Evolutionary conservation across 1,284 basidiomycete species (phyloP), one percentile per base, ranked within the genome.

Genomic region (Ganoderma leucocontextum): DNA sequence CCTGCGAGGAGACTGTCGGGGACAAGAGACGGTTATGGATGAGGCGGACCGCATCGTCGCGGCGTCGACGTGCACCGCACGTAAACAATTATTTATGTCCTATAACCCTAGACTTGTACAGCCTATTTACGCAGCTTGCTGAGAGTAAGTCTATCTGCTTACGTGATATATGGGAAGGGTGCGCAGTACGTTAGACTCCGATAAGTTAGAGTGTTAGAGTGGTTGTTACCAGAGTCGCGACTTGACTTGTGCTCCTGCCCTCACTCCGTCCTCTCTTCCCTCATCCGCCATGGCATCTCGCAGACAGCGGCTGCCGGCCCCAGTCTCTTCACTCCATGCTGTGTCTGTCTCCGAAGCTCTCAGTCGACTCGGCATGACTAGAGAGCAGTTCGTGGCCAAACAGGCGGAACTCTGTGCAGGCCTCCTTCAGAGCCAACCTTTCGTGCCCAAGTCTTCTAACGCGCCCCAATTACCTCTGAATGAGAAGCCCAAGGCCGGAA

Each of bases 381-480:
- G 66, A 33, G 71, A 72, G 49, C 69, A 72, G 33, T 72, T 72
- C 53, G 68, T 67, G 47, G 68, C 65, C 35, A 72, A 72, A 60
- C 71, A 72, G 41, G 58, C 69, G 13, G 71, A 72, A 60, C 59
- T 72, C 59, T 60, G 65, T 59, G 22, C 64, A 13, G 69, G 64
- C 13, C 65, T 72, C 59, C 69, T 72, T 39, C 67, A 66, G n/a
- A 72, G 63, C 44, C 67, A 72, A 57, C 71, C 71, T 10, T 72
- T 72, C 63, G 49, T 64, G 0, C 71, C 71, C 17, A 63, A 67
- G 36, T 55, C 63, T 58, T 12, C 65, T 39, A 36, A 9, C 52
- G 38, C 63, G 58, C 25, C 42, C 33, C 53, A 52, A 15, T 52
- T 29, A 19, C 33, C 59, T 60, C 38, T 44, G 29, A 60, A 38